These are phyloP conservation scores for Kodamaea nitidulidarum DNA, from an alignment of 805 yeast genomes.

Conservation along the genomic window DNA sequence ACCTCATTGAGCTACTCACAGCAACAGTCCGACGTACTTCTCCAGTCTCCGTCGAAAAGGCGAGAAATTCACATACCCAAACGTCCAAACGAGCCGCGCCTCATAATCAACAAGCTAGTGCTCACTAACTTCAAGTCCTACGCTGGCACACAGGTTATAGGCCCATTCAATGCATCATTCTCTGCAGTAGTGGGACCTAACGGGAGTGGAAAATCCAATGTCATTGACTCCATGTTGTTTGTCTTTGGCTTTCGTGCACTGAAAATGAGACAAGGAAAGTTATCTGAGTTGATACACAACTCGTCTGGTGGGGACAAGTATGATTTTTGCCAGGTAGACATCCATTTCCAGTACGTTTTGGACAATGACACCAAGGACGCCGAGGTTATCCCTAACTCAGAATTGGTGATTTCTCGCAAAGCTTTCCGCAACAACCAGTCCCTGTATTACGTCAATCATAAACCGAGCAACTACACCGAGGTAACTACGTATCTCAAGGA, in stretches of 20 bases:
- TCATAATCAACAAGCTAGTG: conserved; percentile 71
- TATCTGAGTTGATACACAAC: conserved; percentile 90
- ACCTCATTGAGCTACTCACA: conserved; percentile 25
- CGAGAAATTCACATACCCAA: conserved; percentile 17
- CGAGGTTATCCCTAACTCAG: conserved; percentile 46
- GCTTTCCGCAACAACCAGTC: conserved; percentile 77
- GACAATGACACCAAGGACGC: conserved; percentile 46
- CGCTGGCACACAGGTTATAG: conserved; percentile 88
- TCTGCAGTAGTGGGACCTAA: conserved; percentile 98
- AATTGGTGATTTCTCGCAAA: conserved; percentile 70
- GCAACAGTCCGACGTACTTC: conserved; percentile 22
- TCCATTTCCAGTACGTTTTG: conserved; percentile 73
- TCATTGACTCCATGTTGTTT: conserved; percentile 91
- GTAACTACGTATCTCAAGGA: conserved; percentile 71
- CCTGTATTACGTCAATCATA: conserved; percentile 69
- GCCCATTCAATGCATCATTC: conserved; percentile 91
- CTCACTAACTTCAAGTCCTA: conserved; percentile 89
- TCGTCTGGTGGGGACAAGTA: conserved; percentile 62
- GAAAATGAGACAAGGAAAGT: conserved; percentile 93
- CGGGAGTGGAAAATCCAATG: conserved; percentile 97
- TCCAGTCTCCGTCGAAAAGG: conserved; percentile 29
- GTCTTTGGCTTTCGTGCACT: conserved; percentile 96
- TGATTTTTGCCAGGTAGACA: conserved; percentile 82
- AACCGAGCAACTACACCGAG: conserved; percentile 66
- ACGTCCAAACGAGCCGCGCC: conserved; percentile 43